phyloP scores from a whole-genome alignment of 805 yeast genomes.

The Lipomyces anomalus region DNA sequence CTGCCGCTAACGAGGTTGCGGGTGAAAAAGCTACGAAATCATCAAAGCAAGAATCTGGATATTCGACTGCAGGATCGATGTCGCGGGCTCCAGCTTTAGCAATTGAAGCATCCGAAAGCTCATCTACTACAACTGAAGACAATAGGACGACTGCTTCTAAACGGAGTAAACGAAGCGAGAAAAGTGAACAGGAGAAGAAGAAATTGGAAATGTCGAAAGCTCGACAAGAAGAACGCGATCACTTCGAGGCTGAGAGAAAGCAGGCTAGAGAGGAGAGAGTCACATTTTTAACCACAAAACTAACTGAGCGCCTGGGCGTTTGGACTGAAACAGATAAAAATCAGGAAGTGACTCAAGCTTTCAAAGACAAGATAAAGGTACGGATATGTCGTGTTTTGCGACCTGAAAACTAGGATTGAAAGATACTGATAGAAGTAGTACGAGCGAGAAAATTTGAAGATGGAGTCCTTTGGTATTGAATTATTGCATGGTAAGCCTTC shows the following conservation, averaged over 20 bases:
- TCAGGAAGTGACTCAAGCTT: conserved; percentile 55
- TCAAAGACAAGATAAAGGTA: conserved; percentile 57
- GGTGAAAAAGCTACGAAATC: conserved; percentile 2
- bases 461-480: conserved; percentile 94
- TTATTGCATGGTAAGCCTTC: conserved; percentile 60
- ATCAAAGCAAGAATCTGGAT: too few relatives aligned
- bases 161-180: conserved; percentile 9
- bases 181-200: conserved; percentile 30
- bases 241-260: conserved; percentile 72
- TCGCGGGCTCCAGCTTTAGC: conserved; percentile 1
- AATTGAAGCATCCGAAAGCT: conserved; percentile 1
- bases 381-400: neutral
- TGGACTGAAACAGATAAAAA: conserved; percentile 60
- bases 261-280: conserved; percentile 61
- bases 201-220: conserved; percentile 37
- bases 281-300: conserved; percentile 52
- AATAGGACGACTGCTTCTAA: conserved; percentile 6
- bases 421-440: conserved; percentile 2
- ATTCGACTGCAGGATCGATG: conserved; percentile 4
- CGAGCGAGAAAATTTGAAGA: conserved; percentile 85
- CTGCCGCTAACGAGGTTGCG: conserved; percentile 12
- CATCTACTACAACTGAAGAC: conserved; percentile 4
- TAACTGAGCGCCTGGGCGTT: conserved; percentile 50
- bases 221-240: conserved; percentile 49
- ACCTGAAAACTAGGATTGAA: neutral